A percentile compares a stretch with the other conserved stretches of the same genome.
Evolutionary conservation across 768 basidiomycete species (phyloP).

Genomic region (Auricularia sp.): DNA sequence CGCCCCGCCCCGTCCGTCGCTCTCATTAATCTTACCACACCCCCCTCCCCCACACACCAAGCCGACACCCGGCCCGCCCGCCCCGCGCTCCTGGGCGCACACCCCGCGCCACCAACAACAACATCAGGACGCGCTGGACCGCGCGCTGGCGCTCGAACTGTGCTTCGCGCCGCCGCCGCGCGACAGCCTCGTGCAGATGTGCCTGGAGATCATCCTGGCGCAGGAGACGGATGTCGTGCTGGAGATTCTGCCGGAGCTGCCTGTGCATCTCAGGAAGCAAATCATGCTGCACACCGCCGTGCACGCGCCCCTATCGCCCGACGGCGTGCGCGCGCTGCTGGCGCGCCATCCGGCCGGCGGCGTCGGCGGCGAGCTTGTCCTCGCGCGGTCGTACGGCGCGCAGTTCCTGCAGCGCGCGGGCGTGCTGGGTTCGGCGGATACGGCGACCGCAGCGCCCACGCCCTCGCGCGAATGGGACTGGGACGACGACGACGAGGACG

Average conservation of each 20-base stretch:
- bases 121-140: not conserved
- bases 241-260: not conserved
- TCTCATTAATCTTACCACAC: not conserved
- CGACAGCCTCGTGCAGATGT: not conserved
- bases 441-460: slow-evolving; percentile 7
- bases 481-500: slow-evolving; percentile 28
- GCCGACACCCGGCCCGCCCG: not conserved
- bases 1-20: not conserved
- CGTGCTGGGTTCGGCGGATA: slow-evolving; percentile 9
- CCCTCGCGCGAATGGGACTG: not conserved
- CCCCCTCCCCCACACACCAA: too few relatives aligned
- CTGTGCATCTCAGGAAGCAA: not conserved
- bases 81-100: not conserved
- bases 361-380: not conserved
- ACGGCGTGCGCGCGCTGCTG: not conserved
- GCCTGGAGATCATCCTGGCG: not conserved
- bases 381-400: not conserved
- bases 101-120: not conserved
- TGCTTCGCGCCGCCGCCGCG: not conserved
- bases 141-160: not conserved
- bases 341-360: not conserved
- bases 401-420: not conserved
- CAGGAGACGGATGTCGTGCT: not conserved
- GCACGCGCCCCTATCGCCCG: not conserved
- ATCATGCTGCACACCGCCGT: not conserved